Base-by-base conservation (phyloP, 2,329 filamentous ascomycete genomes). In the Cryoendolithus antarcticus region DNA sequence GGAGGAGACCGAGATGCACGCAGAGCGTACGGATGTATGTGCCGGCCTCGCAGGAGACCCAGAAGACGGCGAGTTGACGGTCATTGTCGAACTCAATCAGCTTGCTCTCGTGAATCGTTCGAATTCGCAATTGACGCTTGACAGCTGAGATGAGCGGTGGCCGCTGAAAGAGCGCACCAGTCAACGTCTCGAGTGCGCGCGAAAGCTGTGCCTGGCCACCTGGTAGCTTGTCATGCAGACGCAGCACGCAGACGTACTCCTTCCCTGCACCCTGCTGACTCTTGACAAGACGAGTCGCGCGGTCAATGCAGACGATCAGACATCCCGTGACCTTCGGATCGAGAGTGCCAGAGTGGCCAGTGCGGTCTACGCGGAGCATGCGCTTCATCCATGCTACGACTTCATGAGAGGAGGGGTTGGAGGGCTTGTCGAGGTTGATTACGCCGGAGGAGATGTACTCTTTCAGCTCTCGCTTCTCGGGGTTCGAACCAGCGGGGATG, bases 341-440 rank as follows among this genome's bases (percentile, higher is more conserved):
- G 55, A 98, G 82, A 46, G 91, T 98, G 62, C 91, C 91, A 53
- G 86, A 94, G 75, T 98, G 91, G 52, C 91, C 91, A 45, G 91
- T 98, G 71, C 96, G 95, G 62, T 98, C 89, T 47, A 82, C 80
- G 59, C 84, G 85, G 41, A 98, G 74, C 57, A 96, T 96, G 55
- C 89, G 81, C 80, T 98, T 98, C 54, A 96, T 83, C 91, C 91
- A 98, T 51, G 91, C 89, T 59, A 98, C 91, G 50, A 98, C 91
- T 72, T 98, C 91, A 74, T 98, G 91, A 58, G 82, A 91, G 51
- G 88, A 95, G 39, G 89, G 89, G 71, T 98, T 98, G 38, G 88
- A 93, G 42, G 89, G 91, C 71, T 93, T 93, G 70, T 93, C 85
- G 53, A 95, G 80, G 70, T 98, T 98, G 68, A 98, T 96, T 43